Percentiles rank a stretch among this genome's conserved stretches.
phyloP scores from a whole-genome alignment of 331 rosid species.

The Prunus yedoensis region DNA sequence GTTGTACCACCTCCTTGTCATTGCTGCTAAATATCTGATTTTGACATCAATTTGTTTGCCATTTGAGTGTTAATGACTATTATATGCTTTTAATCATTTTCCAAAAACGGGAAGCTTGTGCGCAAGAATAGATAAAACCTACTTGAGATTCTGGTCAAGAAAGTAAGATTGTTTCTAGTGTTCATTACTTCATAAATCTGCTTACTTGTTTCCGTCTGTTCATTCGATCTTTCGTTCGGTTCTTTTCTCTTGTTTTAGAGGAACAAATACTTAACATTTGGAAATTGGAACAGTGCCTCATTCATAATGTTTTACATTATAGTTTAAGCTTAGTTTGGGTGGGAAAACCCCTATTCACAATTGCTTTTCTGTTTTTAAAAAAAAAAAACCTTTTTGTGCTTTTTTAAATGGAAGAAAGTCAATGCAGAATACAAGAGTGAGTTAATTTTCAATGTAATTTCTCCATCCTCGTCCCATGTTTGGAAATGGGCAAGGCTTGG shows the following conservation, averaged over 20 bases:
- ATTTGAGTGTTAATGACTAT: neutral
- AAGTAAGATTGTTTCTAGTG: neutral
- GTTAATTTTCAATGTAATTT: neutral
- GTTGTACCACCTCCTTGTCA: conserved; percentile 15
- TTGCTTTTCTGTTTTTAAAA: too few species aligned
- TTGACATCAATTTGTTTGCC: conserved; percentile 15
- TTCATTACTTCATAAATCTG: neutral
- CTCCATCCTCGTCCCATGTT: neutral
- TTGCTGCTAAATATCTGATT: conserved; percentile 1
- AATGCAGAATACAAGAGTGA: too few species aligned
- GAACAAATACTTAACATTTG: neutral
- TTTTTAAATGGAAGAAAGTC: too few species aligned
- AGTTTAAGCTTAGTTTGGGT: neutral
- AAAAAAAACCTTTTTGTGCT: too few species aligned
- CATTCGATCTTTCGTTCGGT: neutral
- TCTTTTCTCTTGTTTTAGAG: neutral
- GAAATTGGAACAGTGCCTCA: neutral
- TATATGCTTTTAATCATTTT: neutral
- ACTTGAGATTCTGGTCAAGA: neutral
- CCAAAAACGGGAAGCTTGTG: conserved; percentile 3
- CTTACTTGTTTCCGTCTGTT: neutral
- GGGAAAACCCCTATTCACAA: too few species aligned
- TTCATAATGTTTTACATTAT: neutral
- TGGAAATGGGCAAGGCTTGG: neutral
- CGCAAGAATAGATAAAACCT: neutral